These are phyloP conservation scores for Neostapfia colusana DNA, from an alignment of 176 grass and related monocot species.

Conservation along the genomic window DNA sequence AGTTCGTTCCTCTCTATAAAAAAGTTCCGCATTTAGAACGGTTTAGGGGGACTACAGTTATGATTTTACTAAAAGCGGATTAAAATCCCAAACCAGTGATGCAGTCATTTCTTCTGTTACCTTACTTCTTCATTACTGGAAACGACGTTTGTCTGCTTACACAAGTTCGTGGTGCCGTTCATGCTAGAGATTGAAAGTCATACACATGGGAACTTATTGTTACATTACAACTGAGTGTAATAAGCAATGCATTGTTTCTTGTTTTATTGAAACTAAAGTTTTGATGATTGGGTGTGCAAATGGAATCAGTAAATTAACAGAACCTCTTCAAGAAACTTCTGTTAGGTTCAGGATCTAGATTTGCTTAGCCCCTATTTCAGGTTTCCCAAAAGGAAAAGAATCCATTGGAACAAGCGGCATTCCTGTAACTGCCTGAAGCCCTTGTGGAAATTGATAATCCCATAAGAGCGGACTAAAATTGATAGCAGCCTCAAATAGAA, in stretches of 20 bases:
- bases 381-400: background rate
- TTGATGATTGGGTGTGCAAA: background rate
- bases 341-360: background rate
- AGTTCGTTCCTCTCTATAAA: background rate
- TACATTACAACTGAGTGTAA: background rate
- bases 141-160: background rate
- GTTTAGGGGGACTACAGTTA: constrained; percentile 3
- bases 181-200: background rate
- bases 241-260: background rate
- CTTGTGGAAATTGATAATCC: background rate
- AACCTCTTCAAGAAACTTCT: background rate
- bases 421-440: background rate
- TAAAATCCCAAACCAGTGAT: background rate
- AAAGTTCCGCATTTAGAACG: background rate
- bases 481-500: background rate
- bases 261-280: background rate
- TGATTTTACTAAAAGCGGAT: background rate
- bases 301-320: background rate
- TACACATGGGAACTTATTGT: background rate
- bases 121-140: background rate
- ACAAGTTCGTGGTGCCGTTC: no score
- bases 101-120: background rate
- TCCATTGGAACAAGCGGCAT: background rate
- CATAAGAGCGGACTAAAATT: background rate
- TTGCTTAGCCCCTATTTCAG: background rate